Base-by-base conservation (phyloP, 208 protist genomes). In the Angomonas desouzai region DNA sequence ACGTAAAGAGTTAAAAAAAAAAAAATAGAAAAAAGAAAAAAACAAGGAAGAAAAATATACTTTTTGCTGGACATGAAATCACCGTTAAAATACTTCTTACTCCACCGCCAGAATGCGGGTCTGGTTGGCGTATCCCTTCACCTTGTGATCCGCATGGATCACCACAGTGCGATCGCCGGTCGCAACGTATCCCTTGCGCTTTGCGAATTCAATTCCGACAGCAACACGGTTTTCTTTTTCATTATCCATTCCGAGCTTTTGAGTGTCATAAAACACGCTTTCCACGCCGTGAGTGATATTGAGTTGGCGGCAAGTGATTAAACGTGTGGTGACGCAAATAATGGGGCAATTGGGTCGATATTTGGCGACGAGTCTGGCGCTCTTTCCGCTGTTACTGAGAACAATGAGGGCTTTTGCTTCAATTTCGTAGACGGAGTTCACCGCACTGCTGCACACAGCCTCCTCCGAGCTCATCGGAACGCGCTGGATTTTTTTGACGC, bases 271-370 rank as follows among this genome's bases (percentile, higher is more conserved):
- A 68, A 89, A 91, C 22, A 90, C 74, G 70, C 78, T 81, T 48
- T 89, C 83, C 23, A 96, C 81, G 53, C 78, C 81, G 22, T 87
- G 80, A 20, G 80, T 89, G 56, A 94, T 71, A 58, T 84, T 87
- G 33, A 95, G 70, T 74, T 96, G 91, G 27, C 93, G 88, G 59
- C 92, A 92, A 25, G 87, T 93, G 53, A 76, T 63, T 64, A 87
- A 68, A 25, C 84, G 86, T 45, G 83, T 90, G 32, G 96, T 97
- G 23, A 98, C 90, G 33, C 85, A 93, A 40, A 99, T 70, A 34
- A 99, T 92, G 33, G 96, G 97, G 70, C 91, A 97, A 57, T 79
- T 74, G 23, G 98, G 97, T 29, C 96, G 85, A 74, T 98, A 99
- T 84, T 99, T 99, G 58, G 96, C 85, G 22, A 99, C 80, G 6